A percentile compares a stretch with the other conserved stretches of the same genome.
Conservation (phyloP, 371 early-diverging fungal species). For the Umbelopsis sp. region DNA sequence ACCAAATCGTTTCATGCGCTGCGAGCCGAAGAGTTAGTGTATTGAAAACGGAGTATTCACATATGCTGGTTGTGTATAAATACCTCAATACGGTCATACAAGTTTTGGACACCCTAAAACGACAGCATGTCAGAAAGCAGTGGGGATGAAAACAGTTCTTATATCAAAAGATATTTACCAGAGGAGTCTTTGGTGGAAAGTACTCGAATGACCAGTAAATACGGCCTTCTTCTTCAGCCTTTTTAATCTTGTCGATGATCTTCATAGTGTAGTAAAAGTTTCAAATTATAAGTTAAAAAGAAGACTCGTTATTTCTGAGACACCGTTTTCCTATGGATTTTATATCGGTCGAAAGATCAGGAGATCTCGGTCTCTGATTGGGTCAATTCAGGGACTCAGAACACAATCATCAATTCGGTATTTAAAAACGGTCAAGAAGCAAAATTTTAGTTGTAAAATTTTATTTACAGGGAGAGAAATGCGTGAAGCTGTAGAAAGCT, state of each 20-base stretch:
- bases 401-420: constrained; percentile 4
- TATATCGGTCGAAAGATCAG: constrained; percentile 10
- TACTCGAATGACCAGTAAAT: constrained; percentile 93
- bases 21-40: neutral
- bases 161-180: constrained; percentile 43
- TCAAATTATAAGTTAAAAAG: constrained; percentile 23
- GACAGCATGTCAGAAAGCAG: neutral
- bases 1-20: constrained; percentile 88
- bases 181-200: constrained; percentile 95
- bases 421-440: neutral
- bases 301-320: constrained; percentile 15
- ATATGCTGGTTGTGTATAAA: neutral
- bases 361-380: constrained; percentile 16
- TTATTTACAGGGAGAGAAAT: neutral
- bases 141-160: neutral
- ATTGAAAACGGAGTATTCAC: neutral
- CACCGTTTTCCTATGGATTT: constrained; percentile 4
- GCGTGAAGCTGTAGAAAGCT: too few species aligned
- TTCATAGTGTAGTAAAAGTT: constrained; percentile 58
- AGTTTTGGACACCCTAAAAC: constrained; percentile 69
- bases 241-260: constrained; percentile 74
- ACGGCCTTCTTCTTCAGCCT: constrained; percentile 71
- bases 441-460: constrained; percentile 3
- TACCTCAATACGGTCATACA: constrained; percentile 75
- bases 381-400: constrained; percentile 7